These are phyloP conservation scores for Gynandropsis gynandra DNA, from an alignment of 345 rosid genomes.

Conservation along the genomic window DNA sequence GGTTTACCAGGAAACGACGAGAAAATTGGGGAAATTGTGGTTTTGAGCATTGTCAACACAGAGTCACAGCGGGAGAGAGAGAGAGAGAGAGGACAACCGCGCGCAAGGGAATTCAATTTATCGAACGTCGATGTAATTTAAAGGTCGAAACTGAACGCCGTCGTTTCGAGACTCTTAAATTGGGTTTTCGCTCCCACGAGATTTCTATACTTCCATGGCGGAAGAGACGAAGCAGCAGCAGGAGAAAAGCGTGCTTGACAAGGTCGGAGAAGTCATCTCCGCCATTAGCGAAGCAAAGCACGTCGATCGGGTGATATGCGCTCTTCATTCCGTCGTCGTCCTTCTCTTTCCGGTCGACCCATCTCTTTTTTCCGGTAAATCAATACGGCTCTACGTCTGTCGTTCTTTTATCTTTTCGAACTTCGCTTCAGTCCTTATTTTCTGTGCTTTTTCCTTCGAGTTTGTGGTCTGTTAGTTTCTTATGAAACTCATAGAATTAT, in stretches of 20 bases:
- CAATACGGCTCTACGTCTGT: neutral
- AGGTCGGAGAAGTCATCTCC: constrained; percentile 50
- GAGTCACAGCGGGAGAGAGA: neutral
- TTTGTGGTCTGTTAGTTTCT: neutral
- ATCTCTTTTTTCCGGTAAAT: constrained; percentile 48
- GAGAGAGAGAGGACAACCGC: neutral
- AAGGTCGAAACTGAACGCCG: neutral
- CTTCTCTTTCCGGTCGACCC: constrained; percentile 69
- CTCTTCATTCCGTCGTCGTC: constrained; percentile 68
- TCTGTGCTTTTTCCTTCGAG: neutral
- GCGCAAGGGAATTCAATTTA: no score
- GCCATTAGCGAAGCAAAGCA: constrained; percentile 51
- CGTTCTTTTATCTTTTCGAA: neutral
- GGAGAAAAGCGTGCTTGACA: constrained; percentile 36
- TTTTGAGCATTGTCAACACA: constrained; percentile 40
- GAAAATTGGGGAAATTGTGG: constrained; percentile 48
- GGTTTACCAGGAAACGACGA: constrained; percentile 37
- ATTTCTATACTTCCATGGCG: constrained; percentile 21
- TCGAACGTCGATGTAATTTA: no score
- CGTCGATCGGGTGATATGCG: constrained; percentile 61
- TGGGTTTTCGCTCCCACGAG: neutral
- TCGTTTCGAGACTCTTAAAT: neutral
- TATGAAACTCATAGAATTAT: neutral
- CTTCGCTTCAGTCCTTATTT: neutral
- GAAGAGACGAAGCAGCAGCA: constrained; percentile 15